A percentile compares a stretch with the other conserved stretches of the same genome.
phyloP scores from a whole-genome alignment of 371 early-diverging fungal genomes.

The Saksenaea oblongispora region DNA sequence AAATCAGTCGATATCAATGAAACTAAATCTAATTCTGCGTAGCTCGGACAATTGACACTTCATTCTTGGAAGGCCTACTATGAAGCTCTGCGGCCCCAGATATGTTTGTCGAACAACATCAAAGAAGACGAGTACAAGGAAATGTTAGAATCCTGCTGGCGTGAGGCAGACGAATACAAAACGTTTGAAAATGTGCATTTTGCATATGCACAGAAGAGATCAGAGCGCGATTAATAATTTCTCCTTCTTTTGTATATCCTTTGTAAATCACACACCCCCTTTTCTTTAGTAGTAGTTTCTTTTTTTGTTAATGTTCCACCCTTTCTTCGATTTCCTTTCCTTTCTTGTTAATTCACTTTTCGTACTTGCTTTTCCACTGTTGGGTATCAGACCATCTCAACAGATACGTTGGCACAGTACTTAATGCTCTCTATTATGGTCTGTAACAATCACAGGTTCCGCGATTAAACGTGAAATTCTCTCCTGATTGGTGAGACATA shows the following conservation, averaged over 20 bases:
- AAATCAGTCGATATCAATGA: not conserved
- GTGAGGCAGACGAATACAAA: constrained; percentile 48
- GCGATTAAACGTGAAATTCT: too few species aligned
- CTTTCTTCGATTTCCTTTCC: too few species aligned
- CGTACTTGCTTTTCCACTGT: too few species aligned
- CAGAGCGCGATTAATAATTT: not conserved
- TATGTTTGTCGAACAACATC: constrained; percentile 29
- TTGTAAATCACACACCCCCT: not conserved
- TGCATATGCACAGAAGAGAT: constrained; percentile 48
- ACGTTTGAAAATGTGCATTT: constrained; percentile 57
- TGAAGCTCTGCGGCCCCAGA: constrained; percentile 36
- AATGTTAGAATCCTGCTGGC: constrained; percentile 33
- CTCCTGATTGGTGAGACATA: too few species aligned
- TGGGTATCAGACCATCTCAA: too few species aligned
- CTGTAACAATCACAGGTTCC: too few species aligned
- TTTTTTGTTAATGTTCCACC: too few species aligned
- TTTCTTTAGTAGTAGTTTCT: not conserved
- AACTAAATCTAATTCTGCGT: not conserved
- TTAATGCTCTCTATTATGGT: too few species aligned
- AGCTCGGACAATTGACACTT: constrained; percentile 48
- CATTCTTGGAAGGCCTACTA: constrained; percentile 51
- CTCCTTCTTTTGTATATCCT: constrained; percentile 1
- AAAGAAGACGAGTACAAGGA: constrained; percentile 31
- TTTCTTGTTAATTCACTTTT: too few species aligned
- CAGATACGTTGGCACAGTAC: too few species aligned